Conservation (phyloP, 306 rosid species). For the Citrullus colocynthis region DNA sequence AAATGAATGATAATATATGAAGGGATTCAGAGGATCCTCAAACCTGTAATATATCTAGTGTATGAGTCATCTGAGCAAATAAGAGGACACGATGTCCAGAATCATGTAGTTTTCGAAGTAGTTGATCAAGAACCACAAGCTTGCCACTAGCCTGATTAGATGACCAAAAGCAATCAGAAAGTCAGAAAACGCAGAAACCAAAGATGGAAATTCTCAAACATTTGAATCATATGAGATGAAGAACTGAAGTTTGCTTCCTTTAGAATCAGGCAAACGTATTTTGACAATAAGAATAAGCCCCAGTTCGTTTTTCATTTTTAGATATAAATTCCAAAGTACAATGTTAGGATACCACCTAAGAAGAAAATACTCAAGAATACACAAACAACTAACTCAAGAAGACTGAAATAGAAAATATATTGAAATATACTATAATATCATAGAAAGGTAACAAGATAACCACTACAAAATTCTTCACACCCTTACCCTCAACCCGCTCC, state of each 20-base stretch:
- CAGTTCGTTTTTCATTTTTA: background rate
- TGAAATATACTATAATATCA: no score
- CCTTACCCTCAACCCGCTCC: no score
- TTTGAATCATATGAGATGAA: background rate
- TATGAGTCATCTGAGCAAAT: conserved; percentile 95
- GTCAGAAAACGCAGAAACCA: background rate
- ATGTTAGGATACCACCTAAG: background rate
- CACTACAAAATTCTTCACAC: no score
- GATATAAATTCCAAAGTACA: background rate
- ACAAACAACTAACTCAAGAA: no score
- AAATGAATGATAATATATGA: background rate
- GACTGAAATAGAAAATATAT: no score
- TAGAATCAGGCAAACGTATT: background rate
- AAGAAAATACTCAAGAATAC: no score
- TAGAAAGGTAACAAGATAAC: no score
- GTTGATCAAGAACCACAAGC: conserved; percentile 71
- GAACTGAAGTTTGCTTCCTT: background rate
- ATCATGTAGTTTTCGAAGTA: conserved; percentile 65
- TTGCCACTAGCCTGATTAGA: conserved; percentile 77
- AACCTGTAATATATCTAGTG: conserved; percentile 91
- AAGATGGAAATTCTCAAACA: background rate
- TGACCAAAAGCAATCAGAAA: background rate
- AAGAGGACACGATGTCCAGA: conserved; percentile 81
- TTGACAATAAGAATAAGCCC: background rate
- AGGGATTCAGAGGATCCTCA: conserved; percentile 1